Base-by-base conservation (phyloP, 257 asterid genomes). In the Nicotiana tomentosiformis region DNA sequence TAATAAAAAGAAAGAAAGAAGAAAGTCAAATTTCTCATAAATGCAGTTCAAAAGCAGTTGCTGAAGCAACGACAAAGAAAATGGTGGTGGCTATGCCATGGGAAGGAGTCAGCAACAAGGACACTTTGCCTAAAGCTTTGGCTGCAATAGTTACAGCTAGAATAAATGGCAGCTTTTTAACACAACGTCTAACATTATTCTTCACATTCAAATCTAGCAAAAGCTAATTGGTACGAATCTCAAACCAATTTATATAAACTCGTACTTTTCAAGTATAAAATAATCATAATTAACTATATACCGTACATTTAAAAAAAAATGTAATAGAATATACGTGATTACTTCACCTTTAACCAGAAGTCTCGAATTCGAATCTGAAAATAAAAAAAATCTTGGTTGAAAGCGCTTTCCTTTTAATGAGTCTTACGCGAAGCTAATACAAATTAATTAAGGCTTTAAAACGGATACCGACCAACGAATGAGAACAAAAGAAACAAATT, bases 91-190 rank as follows among this genome's bases (percentile, higher is more conserved):
- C 51, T 32, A 8, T 57, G 56, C 7, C 30, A 58, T 5, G 82
- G 68, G 12, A 77, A 77, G 53, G 33, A 30, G 82, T 57, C 82
- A 77, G 82, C 82, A 18, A 77, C 33, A 77, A 23, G 39, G n/a
- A 58, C 66, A 60, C 18, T 37, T 66, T 26, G 46, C 74, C 74
- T 32, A 32, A 66, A 66, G 1, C 17, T 11, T 51, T 51, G 57
- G 57, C 57, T 51, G 57, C 57, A 51, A 10, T 3, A 12, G 5
- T 2, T 64, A 5, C 33, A 29, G 15, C 10, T 12, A 29, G 5
- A 62, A 65, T 65, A 65, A 23, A 23, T 30, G 46, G 15, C n/a
- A 37, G 37, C 20, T 26, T 37, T 66, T 32, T 39, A 10, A 66
- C 46, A 51, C 49, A 51, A 51, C 0, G 17, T 12, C 2, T 39